Base-by-base conservation (phyloP, 768 basidiomycete species). In the Pholiota molesta region DNA sequence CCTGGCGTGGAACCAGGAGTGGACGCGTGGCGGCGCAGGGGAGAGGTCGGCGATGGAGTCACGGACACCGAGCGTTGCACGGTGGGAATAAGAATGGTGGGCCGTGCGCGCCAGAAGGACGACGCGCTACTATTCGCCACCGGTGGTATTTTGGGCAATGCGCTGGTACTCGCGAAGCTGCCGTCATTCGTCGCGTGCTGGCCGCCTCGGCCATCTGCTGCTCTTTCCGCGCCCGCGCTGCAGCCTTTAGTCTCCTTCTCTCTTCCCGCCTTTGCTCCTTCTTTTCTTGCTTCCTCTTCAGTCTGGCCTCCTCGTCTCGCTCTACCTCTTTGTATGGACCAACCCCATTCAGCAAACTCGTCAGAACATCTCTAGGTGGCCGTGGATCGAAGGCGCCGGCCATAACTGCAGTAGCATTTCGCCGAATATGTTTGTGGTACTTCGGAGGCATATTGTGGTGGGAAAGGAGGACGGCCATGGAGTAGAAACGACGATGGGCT, bases 261-360 rank as follows among this genome's bases (percentile, higher is more conserved):
- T 75, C 80, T 72, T 84, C 83, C 66, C 77, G 78, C 61, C 83
- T 83, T 52, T 82, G 79, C 59, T 83, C 83, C 71, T 75, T 80
- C 72, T 76, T 81, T 69, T 86, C 86, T 60, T 78, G 79, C 73
- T 82, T 88, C 74, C 78, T 83, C 63, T 76, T 81, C 72, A 82
- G 79, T 66, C 82, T 80, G 45, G 77, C 67, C 71, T 85, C 83
- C 63, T 88, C 87, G 31, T 86, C 83, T 60, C 78, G 82, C 75
- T 90, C 89, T 28, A 86, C 83, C 16, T 75, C 81, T 62, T 84
- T 81, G 73, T 91, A 88, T 7, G 84, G 84, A 0, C 81, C 82
- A 31, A 92, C 88, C 55, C 91, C 90, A 69, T 92, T 92, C 69
- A 93, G 77, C 54, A 92, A 73, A 73, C 88, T 90, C 14, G 92